These are phyloP conservation scores for Geotrichum aggregatum DNA, from an alignment of 1,139 yeast genomes.

Conservation along the genomic window DNA sequence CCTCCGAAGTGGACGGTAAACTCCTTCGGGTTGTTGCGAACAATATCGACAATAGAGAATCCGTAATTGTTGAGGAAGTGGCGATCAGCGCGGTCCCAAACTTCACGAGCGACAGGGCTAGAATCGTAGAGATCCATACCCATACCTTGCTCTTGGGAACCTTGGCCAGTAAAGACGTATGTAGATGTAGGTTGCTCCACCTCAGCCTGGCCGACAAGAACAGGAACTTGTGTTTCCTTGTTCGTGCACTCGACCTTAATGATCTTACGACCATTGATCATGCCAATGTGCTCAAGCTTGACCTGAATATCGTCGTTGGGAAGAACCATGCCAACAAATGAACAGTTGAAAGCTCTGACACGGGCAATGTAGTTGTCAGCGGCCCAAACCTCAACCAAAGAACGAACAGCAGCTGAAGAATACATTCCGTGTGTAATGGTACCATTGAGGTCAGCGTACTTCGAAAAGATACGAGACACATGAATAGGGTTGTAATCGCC, in stretches of 20 bases:
- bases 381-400: constrained; percentile 96
- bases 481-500: constrained; percentile 99
- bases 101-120: constrained; percentile 87
- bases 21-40: constrained; percentile 91
- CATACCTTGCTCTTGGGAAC: constrained; percentile 99
- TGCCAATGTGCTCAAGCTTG: constrained; percentile 90
- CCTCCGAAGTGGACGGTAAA: constrained; percentile 96
- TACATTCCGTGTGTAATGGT: constrained; percentile 99
- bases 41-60: constrained; percentile 93
- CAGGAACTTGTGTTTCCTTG: constrained; percentile 64
- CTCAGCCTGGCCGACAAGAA: constrained; percentile 92
- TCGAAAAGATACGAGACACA: constrained; percentile 90
- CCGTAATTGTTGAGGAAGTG: constrained; percentile 94
- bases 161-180: constrained; percentile 98
- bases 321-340: constrained; percentile 92
- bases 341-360: constrained; percentile 90
- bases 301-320: constrained; percentile 91
- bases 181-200: constrained; percentile 97
- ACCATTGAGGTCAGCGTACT: constrained; percentile 90
- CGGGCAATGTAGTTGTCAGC: constrained; percentile 95
- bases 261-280: constrained; percentile 98
- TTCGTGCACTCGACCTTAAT: constrained; percentile 87
- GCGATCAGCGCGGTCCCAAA: constrained; percentile 96
- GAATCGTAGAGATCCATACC: constrained; percentile 97
- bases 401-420: constrained; percentile 92